Evolutionary conservation across 805 yeast species (phyloP).

Genomic region (Saitoella complicata): DNA sequence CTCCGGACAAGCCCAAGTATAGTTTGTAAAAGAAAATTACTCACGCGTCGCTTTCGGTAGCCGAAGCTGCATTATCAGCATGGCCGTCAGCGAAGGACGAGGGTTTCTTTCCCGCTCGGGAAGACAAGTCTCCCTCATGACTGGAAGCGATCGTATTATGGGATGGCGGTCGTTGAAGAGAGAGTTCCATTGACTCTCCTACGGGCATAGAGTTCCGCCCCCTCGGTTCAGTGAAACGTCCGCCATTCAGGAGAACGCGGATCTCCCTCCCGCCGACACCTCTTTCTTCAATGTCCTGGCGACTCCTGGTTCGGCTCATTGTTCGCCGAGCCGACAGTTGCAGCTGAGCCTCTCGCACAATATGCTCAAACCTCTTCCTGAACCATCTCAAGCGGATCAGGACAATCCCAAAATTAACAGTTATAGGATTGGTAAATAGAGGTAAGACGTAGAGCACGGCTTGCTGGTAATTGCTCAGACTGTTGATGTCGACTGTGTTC

Average conservation of each 20-base stretch:
- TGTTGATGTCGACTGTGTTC: conserved; percentile 58
- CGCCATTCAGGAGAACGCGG: not conserved
- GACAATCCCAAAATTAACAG: conserved; percentile 65
- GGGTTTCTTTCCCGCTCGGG: no score
- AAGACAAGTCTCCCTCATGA: no score
- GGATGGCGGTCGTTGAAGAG: no score
- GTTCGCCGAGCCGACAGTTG: conserved; percentile 68
- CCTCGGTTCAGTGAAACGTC: no score
- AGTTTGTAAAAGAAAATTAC: no score
- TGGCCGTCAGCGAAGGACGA: no score
- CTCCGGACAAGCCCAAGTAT: no score
- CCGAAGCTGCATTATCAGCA: no score
- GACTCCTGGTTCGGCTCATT: conserved; percentile 27
- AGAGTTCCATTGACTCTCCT: no score
- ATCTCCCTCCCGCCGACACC: not conserved
- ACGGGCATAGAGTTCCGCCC: no score
- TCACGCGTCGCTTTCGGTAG: no score
- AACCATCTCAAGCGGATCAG: conserved; percentile 76
- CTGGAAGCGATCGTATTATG: no score
- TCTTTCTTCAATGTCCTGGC: conserved; percentile 1
- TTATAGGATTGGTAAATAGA: conserved; percentile 67
- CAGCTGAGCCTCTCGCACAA: conserved; percentile 57
- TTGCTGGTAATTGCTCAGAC: conserved; percentile 61
- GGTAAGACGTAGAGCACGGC: conserved; percentile 47
- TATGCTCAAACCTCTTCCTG: conserved; percentile 70